Conservation (phyloP, 306 rosid genomes). For the Cucurbita moschata region DNA sequence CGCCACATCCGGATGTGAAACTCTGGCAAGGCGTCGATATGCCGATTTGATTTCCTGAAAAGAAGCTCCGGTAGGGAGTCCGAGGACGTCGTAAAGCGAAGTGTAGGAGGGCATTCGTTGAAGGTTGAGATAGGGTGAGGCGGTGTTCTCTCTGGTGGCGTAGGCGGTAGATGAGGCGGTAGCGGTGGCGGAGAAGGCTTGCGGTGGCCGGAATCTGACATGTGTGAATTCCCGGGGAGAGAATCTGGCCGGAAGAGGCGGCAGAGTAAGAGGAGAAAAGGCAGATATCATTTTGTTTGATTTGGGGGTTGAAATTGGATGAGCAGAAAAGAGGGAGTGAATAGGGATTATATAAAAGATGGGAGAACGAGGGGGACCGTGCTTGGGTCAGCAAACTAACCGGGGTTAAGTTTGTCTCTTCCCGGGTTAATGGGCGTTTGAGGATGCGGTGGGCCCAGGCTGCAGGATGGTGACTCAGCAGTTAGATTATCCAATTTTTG, state of each 20-base stretch:
- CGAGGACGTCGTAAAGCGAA: conserved; percentile 64
- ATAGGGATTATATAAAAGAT: not conserved
- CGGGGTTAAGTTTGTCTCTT: not conserved
- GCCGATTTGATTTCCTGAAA: conserved; percentile 69
- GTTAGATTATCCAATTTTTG: conserved; percentile 1
- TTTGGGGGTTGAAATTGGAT: not conserved
- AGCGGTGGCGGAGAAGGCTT: conserved; percentile 19
- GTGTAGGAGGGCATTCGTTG: conserved; percentile 17
- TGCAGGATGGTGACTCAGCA: not conserved
- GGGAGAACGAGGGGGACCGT: not conserved
- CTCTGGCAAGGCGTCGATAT: conserved; percentile 61
- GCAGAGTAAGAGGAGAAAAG: not conserved
- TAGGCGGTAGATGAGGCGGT: conserved; percentile 20
- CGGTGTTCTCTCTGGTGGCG: conserved; percentile 13
- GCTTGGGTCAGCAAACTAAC: conserved; percentile 4
- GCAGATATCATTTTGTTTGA: conserved; percentile 16
- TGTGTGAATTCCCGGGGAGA: conserved; percentile 4
- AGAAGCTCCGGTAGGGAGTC: conserved; percentile 54
- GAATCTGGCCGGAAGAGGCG: not conserved
- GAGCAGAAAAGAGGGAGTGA: not conserved
- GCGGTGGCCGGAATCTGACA: conserved; percentile 8
- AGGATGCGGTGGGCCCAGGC: not conserved
- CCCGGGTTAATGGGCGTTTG: not conserved
- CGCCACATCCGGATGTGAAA: conserved; percentile 81
- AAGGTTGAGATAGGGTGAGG: conserved; percentile 25